phyloP scores from a whole-genome alignment of 2,329 filamentous ascomycete species.

The Aspergillus awamori region DNA sequence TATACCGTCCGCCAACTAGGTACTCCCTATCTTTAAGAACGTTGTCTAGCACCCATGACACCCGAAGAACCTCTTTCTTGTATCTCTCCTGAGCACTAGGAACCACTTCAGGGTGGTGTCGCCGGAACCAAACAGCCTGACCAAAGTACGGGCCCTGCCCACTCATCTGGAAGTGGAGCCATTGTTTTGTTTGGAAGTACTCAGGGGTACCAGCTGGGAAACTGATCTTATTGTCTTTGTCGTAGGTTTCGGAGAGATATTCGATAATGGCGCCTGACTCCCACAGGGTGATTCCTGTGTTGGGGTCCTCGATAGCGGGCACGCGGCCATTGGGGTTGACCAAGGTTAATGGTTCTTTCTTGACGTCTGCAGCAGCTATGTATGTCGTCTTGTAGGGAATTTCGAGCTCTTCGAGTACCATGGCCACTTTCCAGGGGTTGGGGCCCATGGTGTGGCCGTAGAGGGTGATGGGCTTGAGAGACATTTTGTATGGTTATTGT shows the following conservation, averaged over 20 bases:
- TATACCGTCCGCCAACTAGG: conserved; percentile 48
- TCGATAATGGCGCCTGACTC: conserved; percentile 51
- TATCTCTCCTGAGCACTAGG: conserved; percentile 50
- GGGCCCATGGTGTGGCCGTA: conserved; percentile 27
- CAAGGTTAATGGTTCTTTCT: conserved; percentile 30
- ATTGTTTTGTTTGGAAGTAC: conserved; percentile 46
- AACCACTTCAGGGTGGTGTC: conserved; percentile 48
- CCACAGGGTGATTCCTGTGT: conserved; percentile 46
- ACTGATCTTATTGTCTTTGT: conserved; percentile 43
- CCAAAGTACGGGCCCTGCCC: conserved; percentile 56
- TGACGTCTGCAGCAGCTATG: conserved; percentile 29
- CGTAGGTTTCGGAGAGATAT: conserved; percentile 51
- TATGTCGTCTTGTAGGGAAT: conserved; percentile 34
- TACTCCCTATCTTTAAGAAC: conserved; percentile 41
- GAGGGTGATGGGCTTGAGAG: conserved; percentile 23
- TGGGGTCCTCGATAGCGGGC: conserved; percentile 41
- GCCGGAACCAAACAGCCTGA: conserved; percentile 49
- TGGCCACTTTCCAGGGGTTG: conserved; percentile 36
- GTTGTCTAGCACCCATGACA: conserved; percentile 49
- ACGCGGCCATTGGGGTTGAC: conserved; percentile 41
- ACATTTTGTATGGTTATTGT: conserved; percentile 12
- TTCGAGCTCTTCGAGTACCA: conserved; percentile 35
- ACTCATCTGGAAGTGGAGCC: conserved; percentile 50
- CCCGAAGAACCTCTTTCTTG: conserved; percentile 47
- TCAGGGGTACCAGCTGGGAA: conserved; percentile 40